These are phyloP conservation scores for Candida palmyrensis DNA, from an alignment of 805 yeast species.

Conservation along the genomic window DNA sequence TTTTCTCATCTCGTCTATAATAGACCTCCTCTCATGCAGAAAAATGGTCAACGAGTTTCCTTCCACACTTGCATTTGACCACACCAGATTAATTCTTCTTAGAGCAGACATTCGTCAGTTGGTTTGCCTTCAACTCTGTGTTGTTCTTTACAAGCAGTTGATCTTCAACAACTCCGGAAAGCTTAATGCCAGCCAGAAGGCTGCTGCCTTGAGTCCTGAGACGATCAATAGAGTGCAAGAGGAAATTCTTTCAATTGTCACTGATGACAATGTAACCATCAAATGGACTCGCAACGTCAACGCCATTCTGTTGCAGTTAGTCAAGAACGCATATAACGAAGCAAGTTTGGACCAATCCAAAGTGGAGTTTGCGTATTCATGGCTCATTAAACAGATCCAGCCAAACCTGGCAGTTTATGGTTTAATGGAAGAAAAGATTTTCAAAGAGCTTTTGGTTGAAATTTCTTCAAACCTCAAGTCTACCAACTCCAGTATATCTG, in stretches of 20 bases:
- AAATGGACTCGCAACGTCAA: conserved; percentile 86
- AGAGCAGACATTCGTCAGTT: conserved; percentile 84
- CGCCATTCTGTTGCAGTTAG: conserved; percentile 64
- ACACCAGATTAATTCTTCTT: conserved; percentile 67
- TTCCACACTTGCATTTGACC: conserved; percentile 77
- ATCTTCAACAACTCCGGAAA: conserved; percentile 34
- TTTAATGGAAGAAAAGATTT: conserved; percentile 63
- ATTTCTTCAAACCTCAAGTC: conserved; percentile 17
- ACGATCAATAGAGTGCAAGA: conserved; percentile 49
- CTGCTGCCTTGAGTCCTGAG: conserved; percentile 23
- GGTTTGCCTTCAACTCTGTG: conserved; percentile 72
- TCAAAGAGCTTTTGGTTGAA: conserved; percentile 42
- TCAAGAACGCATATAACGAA: conserved; percentile 28
- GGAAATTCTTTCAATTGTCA: conserved; percentile 72
- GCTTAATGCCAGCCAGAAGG: conserved; percentile 5
- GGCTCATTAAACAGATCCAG: conserved; percentile 84
- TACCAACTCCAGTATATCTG: conserved; percentile 6
- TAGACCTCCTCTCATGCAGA: conserved; percentile 68
- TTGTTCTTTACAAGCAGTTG: conserved; percentile 68
- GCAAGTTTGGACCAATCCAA: conserved; percentile 30
- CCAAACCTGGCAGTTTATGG: conserved; percentile 75
- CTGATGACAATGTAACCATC: conserved; percentile 80
- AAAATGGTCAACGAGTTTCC: conserved; percentile 82
- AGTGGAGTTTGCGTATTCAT: conserved; percentile 61
- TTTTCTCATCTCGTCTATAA: conserved; percentile 46